Evolutionary conservation across 257 asterid genomes (phyloP).

Genomic region (Solanum medicagineum): DNA sequence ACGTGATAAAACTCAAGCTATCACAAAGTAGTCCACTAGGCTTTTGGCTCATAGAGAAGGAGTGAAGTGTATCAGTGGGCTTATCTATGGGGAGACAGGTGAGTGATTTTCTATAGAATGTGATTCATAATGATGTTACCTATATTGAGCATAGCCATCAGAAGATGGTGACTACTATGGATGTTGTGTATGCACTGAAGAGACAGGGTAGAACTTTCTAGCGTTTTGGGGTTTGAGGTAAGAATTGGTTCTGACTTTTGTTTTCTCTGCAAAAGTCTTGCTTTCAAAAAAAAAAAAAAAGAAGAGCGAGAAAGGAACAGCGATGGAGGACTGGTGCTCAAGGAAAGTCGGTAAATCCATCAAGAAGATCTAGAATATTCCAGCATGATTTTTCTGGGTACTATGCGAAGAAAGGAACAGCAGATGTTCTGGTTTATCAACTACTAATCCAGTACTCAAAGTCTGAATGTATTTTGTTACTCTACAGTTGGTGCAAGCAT

Average conservation of each 20-base stretch:
- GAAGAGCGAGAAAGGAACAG: background rate
- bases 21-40: background rate
- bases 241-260: background rate
- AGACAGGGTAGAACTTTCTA: conserved; percentile 15
- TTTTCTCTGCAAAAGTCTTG: conserved; percentile 3
- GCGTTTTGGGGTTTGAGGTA: conserved; percentile 11
- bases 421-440: background rate
- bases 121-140: conserved; percentile 16
- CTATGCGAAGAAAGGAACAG: background rate
- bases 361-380: background rate
- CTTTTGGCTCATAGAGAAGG: conserved; percentile 20
- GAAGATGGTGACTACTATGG: conserved; percentile 19
- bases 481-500: background rate
- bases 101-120: conserved; percentile 17
- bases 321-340: background rate
- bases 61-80: conserved; percentile 12
- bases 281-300: conserved; percentile 8
- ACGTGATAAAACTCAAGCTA: background rate
- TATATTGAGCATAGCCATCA: conserved; percentile 16
- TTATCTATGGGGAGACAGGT: conserved; percentile 15
- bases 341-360: background rate
- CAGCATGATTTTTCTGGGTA: background rate
- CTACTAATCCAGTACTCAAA: background rate
- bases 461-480: background rate
- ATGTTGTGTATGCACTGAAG: conserved; percentile 12